Evolutionary conservation across 2,329 filamentous ascomycete species (phyloP).

Genomic region (Akanthomyces dipterigenus): DNA sequence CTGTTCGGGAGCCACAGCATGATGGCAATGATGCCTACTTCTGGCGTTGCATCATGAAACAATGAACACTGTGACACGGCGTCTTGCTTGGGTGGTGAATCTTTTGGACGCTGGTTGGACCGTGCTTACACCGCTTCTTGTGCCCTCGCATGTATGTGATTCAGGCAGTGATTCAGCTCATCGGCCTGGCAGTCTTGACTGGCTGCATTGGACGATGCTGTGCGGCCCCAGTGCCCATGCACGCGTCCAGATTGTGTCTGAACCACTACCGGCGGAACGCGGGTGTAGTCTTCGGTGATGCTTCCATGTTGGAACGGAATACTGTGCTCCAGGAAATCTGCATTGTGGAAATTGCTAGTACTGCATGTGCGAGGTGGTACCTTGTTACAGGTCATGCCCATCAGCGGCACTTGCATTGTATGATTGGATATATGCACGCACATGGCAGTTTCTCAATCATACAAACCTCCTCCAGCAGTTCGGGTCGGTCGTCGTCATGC

Average conservation of each 20-base stretch:
- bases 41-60: neutral
- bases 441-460: neutral
- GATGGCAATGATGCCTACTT: neutral
- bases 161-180: neutral
- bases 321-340: neutral
- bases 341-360: neutral
- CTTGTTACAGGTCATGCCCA: neutral
- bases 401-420: neutral
- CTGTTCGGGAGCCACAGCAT: neutral
- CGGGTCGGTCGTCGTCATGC: neutral
- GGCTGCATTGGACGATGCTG: neutral
- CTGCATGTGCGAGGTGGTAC: neutral
- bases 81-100: neutral
- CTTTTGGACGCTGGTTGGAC: neutral
- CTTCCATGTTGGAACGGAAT: neutral
- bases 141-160: neutral
- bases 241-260: neutral
- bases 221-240: neutral
- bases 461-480: neutral
- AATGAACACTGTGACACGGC: neutral
- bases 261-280: neutral
- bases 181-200: neutral
- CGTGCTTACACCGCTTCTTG: neutral
- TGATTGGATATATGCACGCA: no score
- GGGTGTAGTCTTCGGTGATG: neutral